These are phyloP conservation scores for Cyclanthera cordifolia DNA, from an alignment of 306 rosid genomes.

Conservation along the genomic window DNA sequence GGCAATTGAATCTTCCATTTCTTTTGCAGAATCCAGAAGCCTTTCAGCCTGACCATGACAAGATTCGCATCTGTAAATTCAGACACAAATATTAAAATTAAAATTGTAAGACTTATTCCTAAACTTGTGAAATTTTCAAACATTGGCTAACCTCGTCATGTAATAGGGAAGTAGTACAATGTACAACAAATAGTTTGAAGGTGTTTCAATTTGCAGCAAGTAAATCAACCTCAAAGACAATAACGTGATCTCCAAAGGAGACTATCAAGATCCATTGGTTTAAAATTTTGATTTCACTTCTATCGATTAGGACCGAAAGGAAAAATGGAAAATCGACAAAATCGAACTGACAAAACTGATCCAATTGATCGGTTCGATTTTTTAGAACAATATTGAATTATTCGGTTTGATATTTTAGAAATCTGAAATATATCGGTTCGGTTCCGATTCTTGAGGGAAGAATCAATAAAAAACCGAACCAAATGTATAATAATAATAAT, in stretches of 20 bases:
- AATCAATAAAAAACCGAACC: no score
- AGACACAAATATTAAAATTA: constrained; percentile 8
- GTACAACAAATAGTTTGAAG: neutral
- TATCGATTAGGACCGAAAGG: no score
- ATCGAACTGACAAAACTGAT: no score
- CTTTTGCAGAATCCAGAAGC: constrained; percentile 96
- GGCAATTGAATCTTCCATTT: constrained; percentile 98
- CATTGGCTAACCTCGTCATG: neutral
- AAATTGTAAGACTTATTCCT: neutral
- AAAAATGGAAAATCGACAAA: no score
- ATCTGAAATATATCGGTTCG: no score
- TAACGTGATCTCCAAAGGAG: neutral
- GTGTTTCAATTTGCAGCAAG: neutral
- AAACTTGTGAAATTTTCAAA: neutral
- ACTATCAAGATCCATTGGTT: neutral
- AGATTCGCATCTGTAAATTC: constrained; percentile 75
- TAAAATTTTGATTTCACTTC: neutral
- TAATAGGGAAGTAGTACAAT: neutral
- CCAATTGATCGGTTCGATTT: no score
- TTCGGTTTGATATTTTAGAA: no score
- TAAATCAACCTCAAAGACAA: neutral
- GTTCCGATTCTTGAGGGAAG: no score
- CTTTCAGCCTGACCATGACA: constrained; percentile 98
- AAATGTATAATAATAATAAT: no score
- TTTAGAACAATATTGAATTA: no score